Evolutionary conservation across 768 basidiomycete genomes (phyloP), one percentile per base, ranked within the genome.

Genomic region (Mycena crocata): DNA sequence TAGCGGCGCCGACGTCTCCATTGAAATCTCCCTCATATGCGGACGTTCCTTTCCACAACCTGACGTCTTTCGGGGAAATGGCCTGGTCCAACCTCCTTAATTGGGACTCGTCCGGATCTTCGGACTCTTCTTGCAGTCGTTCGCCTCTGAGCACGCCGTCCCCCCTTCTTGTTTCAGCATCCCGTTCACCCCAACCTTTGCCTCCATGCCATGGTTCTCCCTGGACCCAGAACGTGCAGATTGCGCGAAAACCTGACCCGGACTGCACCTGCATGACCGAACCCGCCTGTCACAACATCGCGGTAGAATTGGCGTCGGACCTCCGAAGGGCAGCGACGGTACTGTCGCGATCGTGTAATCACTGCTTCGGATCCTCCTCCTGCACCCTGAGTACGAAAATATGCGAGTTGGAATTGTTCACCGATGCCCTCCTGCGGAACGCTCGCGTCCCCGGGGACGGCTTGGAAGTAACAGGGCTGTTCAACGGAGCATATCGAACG

Each of bases 291-390:
- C 90, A 91, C 71, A 86, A 79, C 59, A 84, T 83, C n/a, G 79
- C 89, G 24, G 82, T 91, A 14, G 89, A 92, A 70, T 79, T 92
- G n/a, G 90, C 89, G 2, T 77, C 90, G 32, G 82, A 88, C 55
- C 82, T 92, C 24, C 83, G 89, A 26, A 87, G 84, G 70, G 89
- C 88, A 14, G 84, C 86, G 14, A 82, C 88, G 57, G 78, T 85
- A 40, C 83, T 91, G 42, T 79, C 82, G 14, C 85, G 81, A 42
- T 85, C 85, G 19, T 71, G 84, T 15, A 78, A 72, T 55, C 82
- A 84, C 71, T 80, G 77, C 35, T 70, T 80, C 48, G 81, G 81
- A 26, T 73, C 76, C 1, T 75, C 76, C 1, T 75, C 68, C 49
- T 85, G 84, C 67, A 66, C 73, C 28, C 71, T 84, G 21, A 46